phyloP scores from a whole-genome alignment of 352 stramenopile species.

The Phytophthora chlamydospora region DNA sequence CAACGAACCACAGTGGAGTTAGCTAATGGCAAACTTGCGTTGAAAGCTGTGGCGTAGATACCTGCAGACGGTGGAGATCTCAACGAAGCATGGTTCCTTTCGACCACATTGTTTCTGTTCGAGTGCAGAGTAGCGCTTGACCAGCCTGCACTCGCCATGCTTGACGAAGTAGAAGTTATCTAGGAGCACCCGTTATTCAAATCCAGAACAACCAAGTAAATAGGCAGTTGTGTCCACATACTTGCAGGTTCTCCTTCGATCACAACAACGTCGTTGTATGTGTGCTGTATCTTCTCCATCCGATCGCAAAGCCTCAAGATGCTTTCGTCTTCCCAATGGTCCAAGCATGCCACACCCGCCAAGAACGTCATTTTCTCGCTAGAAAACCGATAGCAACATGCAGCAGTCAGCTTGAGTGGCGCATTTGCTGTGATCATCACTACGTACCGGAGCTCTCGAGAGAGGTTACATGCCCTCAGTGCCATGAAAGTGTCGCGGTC shows the following conservation, averaged over 20 bases:
- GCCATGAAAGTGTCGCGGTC: slow-evolving; percentile 69
- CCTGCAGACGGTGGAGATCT: slow-evolving; percentile 63
- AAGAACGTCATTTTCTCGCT: slow-evolving; percentile 78
- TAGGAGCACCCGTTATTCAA: slow-evolving; percentile 12
- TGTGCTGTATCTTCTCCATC: slow-evolving; percentile 65
- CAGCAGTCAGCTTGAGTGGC: not conserved
- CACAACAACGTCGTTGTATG: slow-evolving; percentile 73
- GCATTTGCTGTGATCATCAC: not conserved
- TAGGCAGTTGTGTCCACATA: slow-evolving; percentile 25
- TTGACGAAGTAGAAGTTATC: slow-evolving; percentile 72
- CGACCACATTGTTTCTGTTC: slow-evolving; percentile 16
- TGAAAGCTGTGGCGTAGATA: slow-evolving; percentile 11
- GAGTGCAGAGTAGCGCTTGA: slow-evolving; percentile 55
- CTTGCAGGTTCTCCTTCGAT: slow-evolving; percentile 59
- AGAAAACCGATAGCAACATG: not conserved
- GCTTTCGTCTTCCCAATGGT: slow-evolving; percentile 69
- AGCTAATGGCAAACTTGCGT: slow-evolving; percentile 3
- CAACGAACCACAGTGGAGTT: not conserved
- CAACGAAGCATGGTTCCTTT: slow-evolving; percentile 50
- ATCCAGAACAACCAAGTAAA: not conserved
- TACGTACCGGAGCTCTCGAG: slow-evolving; percentile 58
- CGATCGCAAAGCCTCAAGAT: slow-evolving; percentile 60
- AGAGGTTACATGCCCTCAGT: slow-evolving; percentile 57
- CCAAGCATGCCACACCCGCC: slow-evolving; percentile 43
- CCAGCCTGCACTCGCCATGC: slow-evolving; percentile 65